Evolutionary conservation across 352 stramenopile genomes (phyloP).

Genomic region (Globisporangium parvum): DNA sequence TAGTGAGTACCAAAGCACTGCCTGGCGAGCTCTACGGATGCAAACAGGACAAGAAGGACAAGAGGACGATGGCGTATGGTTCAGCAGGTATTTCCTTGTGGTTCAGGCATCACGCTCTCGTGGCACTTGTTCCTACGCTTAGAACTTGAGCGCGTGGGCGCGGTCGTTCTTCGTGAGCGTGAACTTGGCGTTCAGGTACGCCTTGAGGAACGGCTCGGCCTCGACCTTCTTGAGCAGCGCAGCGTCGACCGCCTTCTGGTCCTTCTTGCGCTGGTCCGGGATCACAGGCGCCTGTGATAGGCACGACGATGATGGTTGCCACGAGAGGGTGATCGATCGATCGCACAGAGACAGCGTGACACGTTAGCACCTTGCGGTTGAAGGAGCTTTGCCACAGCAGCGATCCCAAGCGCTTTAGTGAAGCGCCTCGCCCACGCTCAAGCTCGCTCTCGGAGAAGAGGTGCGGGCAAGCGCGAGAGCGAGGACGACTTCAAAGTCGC

Average conservation of each 20-base stretch:
- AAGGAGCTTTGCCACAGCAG: constrained; percentile 86
- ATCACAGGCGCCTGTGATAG: constrained; percentile 85
- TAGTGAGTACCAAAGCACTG: too few species aligned
- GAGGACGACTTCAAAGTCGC: not conserved
- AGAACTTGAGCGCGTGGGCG: constrained; percentile 99
- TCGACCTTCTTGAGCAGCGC: constrained; percentile 84
- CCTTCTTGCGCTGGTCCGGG: constrained; percentile 96
- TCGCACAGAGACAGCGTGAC: constrained; percentile 18
- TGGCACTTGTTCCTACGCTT: constrained; percentile 40
- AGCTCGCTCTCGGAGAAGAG: not conserved
- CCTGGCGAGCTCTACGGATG: too few species aligned
- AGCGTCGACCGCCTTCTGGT: constrained; percentile 98
- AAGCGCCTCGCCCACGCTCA: constrained; percentile 4
- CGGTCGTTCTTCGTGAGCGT: constrained; percentile 96
- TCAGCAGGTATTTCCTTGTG: constrained; percentile 45
- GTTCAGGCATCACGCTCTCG: constrained; percentile 15
- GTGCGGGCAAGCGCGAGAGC: not conserved
- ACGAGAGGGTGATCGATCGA: not conserved
- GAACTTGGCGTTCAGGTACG: constrained; percentile 99
- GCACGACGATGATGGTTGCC: constrained; percentile 4
- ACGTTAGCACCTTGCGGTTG: constrained; percentile 19
- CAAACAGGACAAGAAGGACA: too few species aligned
- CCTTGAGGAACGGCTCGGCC: constrained; percentile 93
- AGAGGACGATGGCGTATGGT: constrained; percentile 9
- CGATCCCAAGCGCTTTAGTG: constrained; percentile 88